These are phyloP conservation scores for Aspergillus ochraceus DNA, from an alignment of 2,329 filamentous ascomycete species.

Conservation along the genomic window DNA sequence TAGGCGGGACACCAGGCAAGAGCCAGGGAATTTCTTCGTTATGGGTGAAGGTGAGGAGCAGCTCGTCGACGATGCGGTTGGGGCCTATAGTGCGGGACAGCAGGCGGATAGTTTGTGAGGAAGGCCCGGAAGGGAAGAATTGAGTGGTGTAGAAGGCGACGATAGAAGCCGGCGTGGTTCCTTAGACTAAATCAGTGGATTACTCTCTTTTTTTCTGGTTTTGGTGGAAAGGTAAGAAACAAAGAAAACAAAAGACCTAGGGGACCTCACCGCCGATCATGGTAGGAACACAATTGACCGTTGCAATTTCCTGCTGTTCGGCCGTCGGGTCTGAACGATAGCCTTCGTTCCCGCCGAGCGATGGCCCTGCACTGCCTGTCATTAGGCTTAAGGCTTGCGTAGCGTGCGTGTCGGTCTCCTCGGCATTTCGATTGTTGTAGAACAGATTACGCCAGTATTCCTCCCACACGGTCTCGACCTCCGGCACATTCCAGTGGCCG, in stretches of 20 bases:
- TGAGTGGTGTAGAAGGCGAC: slow-evolving; percentile 53
- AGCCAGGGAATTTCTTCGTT: slow-evolving; percentile 57
- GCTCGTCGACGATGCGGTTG: slow-evolving; percentile 59
- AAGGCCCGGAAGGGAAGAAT: slow-evolving; percentile 52
- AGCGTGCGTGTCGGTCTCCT: slow-evolving; percentile 19
- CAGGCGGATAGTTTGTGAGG: slow-evolving; percentile 50
- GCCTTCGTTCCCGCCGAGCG: slow-evolving; percentile 7
- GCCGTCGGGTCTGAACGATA: slow-evolving; percentile 1
- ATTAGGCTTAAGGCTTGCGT: slow-evolving; percentile 22
- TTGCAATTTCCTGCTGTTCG: slow-evolving; percentile 20
- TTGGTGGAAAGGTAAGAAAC: not conserved
- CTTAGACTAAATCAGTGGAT: slow-evolving; percentile 11
- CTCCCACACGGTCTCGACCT: slow-evolving; percentile 43
- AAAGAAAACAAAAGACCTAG: not conserved
- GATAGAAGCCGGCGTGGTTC: slow-evolving; percentile 24
- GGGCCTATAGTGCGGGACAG: slow-evolving; percentile 57
- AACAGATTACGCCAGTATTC: slow-evolving; percentile 32
- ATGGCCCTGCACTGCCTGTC: slow-evolving; percentile 4
- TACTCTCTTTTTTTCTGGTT: no score
- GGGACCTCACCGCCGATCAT: slow-evolving; percentile 32
- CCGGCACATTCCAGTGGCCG: slow-evolving; percentile 27
- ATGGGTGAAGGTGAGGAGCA: slow-evolving; percentile 56
- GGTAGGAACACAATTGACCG: slow-evolving; percentile 38
- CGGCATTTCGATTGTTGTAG: slow-evolving; percentile 16
- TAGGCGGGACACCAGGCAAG: slow-evolving; percentile 55